Conservation (phyloP, 345 rosid species). For the Rhizophora mangle region DNA sequence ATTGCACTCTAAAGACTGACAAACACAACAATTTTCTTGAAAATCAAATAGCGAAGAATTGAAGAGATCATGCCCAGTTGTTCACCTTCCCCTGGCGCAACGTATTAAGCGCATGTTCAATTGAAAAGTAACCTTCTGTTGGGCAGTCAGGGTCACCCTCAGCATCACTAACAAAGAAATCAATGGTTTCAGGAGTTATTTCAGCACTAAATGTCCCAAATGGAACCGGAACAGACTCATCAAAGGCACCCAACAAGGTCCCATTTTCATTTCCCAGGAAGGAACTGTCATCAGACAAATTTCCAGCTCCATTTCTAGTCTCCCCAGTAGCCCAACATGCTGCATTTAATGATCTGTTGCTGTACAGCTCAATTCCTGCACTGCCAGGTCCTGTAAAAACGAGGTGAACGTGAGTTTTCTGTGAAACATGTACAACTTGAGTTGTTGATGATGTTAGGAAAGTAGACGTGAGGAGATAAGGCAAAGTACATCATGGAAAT, state of each 20-base stretch:
- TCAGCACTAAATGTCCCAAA: slow-evolving; percentile 51
- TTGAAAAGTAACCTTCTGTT: slow-evolving; percentile 60
- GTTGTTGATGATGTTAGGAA: slow-evolving; percentile 30
- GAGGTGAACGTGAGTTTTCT: not conserved
- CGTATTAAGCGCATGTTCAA: slow-evolving; percentile 57
- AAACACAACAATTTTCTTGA: not conserved
- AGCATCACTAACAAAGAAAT: slow-evolving; percentile 86
- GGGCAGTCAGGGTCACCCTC: slow-evolving; percentile 95
- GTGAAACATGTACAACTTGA: slow-evolving; percentile 34
- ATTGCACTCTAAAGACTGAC: not conserved
- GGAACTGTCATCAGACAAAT: slow-evolving; percentile 42
- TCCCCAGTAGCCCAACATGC: slow-evolving; percentile 36
- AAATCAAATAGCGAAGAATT: not conserved
- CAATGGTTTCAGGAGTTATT: slow-evolving; percentile 59
- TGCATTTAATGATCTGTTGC: slow-evolving; percentile 34
- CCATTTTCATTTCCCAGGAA: slow-evolving; percentile 37
- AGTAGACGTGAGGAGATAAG: slow-evolving; percentile 21
- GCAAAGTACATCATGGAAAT: slow-evolving; percentile 59
- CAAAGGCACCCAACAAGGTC: slow-evolving; percentile 36
- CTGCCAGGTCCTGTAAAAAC: slow-evolving; percentile 23
- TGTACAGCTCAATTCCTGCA: slow-evolving; percentile 19
- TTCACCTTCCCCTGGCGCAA: slow-evolving; percentile 69
- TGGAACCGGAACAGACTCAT: slow-evolving; percentile 36
- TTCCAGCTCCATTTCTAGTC: slow-evolving; percentile 38
- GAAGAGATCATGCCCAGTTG: not conserved